Percentiles rank a stretch among this genome's conserved stretches.
Evolutionary conservation across 2,329 filamentous ascomycete genomes (phyloP).

Genomic region (Phyllosticta citrichinensis): DNA sequence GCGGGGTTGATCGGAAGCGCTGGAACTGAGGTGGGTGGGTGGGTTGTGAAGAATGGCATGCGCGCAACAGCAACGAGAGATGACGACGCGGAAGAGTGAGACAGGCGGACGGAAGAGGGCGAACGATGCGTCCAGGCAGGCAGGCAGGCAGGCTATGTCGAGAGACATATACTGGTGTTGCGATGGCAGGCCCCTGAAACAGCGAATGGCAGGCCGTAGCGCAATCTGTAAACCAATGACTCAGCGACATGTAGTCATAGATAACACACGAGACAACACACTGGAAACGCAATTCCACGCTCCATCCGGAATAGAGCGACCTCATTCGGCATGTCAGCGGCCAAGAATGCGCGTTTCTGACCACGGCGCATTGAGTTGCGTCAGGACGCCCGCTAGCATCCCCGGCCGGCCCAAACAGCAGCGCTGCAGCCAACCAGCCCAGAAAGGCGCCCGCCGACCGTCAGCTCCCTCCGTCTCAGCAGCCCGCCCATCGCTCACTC

Average conservation of each 20-base stretch:
- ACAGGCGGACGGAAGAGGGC: background rate
- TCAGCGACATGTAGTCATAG: background rate
- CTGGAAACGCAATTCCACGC: no score
- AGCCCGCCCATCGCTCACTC: no score
- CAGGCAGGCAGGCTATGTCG: no score
- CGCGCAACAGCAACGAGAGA: no score
- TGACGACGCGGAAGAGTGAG: no score
- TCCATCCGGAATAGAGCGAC: background rate
- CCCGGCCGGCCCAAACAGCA: background rate
- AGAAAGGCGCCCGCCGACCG: background rate
- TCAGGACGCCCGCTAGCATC: background rate
- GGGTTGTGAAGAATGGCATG: no score
- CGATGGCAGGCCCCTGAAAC: background rate
- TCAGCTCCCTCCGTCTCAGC: background rate
- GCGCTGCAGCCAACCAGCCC: background rate
- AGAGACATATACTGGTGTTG: no score
- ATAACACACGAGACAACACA: no score
- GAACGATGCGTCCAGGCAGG: no score
- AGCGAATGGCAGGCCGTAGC: background rate
- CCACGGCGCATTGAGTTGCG: background rate
- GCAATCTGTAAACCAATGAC: background rate
- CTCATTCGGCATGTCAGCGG: background rate
- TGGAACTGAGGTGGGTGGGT: no score
- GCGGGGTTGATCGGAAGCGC: background rate
- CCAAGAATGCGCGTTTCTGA: background rate